Evolutionary conservation across 2,329 filamentous ascomycete genomes (phyloP).

Genomic region (Sporothrix inflata): DNA sequence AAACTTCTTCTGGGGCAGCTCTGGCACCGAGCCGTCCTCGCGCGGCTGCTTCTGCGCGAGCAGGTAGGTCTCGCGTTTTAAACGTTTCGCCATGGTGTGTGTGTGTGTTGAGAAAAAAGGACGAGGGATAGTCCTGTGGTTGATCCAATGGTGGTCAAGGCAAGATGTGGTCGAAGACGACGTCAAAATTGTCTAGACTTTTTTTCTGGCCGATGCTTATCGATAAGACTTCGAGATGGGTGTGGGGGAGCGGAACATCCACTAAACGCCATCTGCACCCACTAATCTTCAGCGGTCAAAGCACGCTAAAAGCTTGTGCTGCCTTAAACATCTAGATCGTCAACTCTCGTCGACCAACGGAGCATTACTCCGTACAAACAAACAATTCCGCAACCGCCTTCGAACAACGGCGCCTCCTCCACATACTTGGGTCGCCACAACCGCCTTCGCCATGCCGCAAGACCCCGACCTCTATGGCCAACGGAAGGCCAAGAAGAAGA

Average conservation of each 20-base stretch:
- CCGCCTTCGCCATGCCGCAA: constrained; percentile 55
- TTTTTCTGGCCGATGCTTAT: constrained; percentile 24
- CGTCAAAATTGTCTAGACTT: constrained; percentile 16
- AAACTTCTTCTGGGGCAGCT: constrained; percentile 90
- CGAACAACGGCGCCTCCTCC: neutral
- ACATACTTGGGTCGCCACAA: neutral
- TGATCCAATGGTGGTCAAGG: neutral
- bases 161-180: neutral
- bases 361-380: neutral
- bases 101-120: neutral
- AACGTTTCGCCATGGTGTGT: constrained; percentile 51
- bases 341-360: neutral
- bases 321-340: neutral
- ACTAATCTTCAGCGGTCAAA: neutral
- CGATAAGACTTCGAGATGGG: constrained; percentile 24
- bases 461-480: constrained; percentile 78
- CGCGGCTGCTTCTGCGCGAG: constrained; percentile 50
- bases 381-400: neutral
- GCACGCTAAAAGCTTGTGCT: neutral
- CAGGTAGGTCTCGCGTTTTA: constrained; percentile 68
- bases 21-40: constrained; percentile 54
- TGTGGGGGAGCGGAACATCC: neutral
- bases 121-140: neutral
- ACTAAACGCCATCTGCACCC: neutral
- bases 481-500: constrained; percentile 68